These are phyloP conservation scores for Colletotrichum eremochloae DNA, from an alignment of 2,329 filamentous ascomycete species.

Conservation along the genomic window DNA sequence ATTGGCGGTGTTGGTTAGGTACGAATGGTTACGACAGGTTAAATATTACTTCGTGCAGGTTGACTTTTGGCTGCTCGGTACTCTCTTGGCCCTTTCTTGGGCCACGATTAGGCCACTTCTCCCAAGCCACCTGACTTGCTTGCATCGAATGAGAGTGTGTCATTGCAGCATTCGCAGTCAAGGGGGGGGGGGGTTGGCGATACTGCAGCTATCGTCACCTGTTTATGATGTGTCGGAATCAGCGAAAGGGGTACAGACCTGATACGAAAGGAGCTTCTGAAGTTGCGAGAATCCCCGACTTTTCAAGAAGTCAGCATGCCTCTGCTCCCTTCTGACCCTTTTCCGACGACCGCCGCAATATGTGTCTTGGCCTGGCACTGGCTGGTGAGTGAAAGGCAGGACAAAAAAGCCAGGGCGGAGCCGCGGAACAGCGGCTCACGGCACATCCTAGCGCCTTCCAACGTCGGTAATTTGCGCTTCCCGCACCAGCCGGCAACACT, in stretches of 20 bases:
- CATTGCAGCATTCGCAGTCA: neutral
- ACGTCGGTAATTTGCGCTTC: constrained; percentile 26
- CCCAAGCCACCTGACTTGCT: neutral
- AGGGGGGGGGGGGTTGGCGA: neutral
- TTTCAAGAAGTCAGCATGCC: neutral
- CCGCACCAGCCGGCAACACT: constrained; percentile 21
- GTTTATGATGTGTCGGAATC: neutral
- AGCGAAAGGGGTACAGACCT: neutral
- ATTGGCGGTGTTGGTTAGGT: neutral
- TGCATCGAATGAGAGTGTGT: neutral
- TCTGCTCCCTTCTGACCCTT: neutral
- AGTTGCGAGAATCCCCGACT: neutral
- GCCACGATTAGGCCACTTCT: neutral
- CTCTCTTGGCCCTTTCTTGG: neutral
- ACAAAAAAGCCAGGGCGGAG: neutral
- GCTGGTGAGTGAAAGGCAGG: neutral
- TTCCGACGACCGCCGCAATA: neutral
- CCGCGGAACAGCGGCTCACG: constrained; percentile 18
- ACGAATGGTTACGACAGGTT: neutral
- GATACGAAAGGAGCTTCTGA: neutral
- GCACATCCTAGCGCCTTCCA: neutral
- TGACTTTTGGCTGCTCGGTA: neutral
- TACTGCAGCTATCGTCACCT: neutral
- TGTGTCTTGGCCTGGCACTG: neutral
- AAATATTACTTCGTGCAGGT: neutral